Evolutionary conservation across 192 early-diverging fungal species (phyloP).

Genomic region (Chytriomyces sp.): DNA sequence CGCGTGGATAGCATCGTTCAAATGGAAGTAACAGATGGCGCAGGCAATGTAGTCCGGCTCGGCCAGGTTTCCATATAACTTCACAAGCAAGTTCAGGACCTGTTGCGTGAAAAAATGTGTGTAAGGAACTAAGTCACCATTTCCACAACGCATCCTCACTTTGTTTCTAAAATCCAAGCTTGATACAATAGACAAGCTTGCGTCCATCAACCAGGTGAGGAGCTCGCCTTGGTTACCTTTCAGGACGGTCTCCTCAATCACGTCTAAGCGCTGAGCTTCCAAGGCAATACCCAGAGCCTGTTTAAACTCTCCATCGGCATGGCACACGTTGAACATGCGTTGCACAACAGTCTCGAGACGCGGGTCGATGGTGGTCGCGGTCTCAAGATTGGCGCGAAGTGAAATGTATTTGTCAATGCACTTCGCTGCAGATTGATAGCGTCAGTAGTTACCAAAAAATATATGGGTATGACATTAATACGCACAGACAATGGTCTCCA

Average conservation of each 20-base stretch:
- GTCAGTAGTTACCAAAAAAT: too few relatives aligned
- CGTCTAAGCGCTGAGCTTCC: constrained; percentile 87
- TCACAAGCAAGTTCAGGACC: constrained; percentile 74
- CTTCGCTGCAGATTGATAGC: constrained; percentile 68
- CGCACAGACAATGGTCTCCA: constrained; percentile 92
- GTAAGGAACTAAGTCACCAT: neutral
- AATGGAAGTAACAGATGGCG: constrained; percentile 87
- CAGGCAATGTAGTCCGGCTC: constrained; percentile 92
- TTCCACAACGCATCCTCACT: constrained; percentile 39
- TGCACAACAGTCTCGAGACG: constrained; percentile 88
- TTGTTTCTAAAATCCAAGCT: constrained; percentile 80
- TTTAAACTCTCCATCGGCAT: constrained; percentile 80
- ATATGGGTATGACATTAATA: too few relatives aligned
- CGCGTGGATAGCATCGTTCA: constrained; percentile 76
- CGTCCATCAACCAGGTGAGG: constrained; percentile 83
- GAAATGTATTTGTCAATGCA: constrained; percentile 95
- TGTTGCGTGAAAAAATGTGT: constrained; percentile 23
- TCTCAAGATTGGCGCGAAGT: constrained; percentile 55
- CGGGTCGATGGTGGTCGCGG: constrained; percentile 65
- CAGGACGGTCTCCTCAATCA: constrained; percentile 80
- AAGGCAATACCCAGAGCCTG: constrained; percentile 96
- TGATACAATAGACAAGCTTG: constrained; percentile 82
- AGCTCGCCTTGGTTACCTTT: constrained; percentile 65
- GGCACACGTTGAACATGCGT: constrained; percentile 93
- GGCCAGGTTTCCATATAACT: constrained; percentile 68